Evolutionary conservation across 2,329 filamentous ascomycete species (phyloP).

Genomic region (Trichoderma sp.): DNA sequence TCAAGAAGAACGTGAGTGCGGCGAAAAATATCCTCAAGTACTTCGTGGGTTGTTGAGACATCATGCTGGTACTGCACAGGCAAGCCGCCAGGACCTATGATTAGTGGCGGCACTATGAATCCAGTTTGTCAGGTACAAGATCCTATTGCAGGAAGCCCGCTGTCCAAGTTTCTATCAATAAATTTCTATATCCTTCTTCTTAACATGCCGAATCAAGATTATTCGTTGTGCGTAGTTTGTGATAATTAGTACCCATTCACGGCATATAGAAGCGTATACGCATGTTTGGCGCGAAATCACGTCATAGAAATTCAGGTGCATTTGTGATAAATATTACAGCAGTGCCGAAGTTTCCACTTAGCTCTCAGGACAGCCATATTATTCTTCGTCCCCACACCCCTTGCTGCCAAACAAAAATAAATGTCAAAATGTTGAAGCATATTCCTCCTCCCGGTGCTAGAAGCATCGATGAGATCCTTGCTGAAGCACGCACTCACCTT

Average conservation of each 20-base stretch:
- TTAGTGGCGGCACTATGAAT: too few relatives aligned
- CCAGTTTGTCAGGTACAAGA: not conserved
- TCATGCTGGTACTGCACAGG: too few relatives aligned
- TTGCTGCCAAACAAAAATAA: not conserved
- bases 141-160: not conserved
- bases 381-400: not conserved
- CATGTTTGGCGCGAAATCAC: not conserved
- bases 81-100: not conserved
- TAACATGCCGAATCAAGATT: too few relatives aligned
- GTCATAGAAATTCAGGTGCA: not conserved
- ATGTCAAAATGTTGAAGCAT: constrained; percentile 15
- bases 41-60: too few relatives aligned
- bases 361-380: not conserved
- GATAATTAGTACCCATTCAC: not conserved
- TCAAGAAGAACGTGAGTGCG: too few relatives aligned
- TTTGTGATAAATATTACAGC: not conserved
- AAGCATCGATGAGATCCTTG: constrained; percentile 20
- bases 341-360: not conserved
- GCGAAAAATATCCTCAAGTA: too few relatives aligned
- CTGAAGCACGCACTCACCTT: constrained; percentile 18
- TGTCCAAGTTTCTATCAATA: not conserved
- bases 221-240: not conserved
- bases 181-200: not conserved
- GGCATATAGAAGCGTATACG: not conserved
- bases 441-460: constrained; percentile 18